phyloP scores from a whole-genome alignment of 2,329 filamentous ascomycete species.

The Nectriaceae sp. region DNA sequence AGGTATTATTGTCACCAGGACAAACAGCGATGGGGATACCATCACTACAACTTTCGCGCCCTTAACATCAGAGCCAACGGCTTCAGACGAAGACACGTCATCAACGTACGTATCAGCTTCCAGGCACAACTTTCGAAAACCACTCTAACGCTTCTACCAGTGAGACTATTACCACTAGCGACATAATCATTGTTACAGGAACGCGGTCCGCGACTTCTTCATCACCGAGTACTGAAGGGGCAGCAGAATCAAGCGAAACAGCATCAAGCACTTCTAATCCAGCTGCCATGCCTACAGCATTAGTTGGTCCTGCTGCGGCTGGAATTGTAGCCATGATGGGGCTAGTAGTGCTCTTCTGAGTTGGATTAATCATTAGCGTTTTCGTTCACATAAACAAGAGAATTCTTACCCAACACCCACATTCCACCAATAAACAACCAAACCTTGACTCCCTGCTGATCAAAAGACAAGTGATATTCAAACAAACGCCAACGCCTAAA shows the following conservation, averaged over 20 bases:
- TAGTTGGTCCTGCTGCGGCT: slow-evolving; percentile 15
- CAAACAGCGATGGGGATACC: background rate
- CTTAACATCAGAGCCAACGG: background rate
- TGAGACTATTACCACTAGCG: too few species aligned
- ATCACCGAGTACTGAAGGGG: background rate
- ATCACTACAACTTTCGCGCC: background rate
- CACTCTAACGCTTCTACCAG: too few species aligned
- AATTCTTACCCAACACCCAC: too few species aligned
- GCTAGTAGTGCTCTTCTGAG: slow-evolving; percentile 18
- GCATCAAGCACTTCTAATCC: slow-evolving; percentile 18
- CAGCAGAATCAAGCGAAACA: too few species aligned
- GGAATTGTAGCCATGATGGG: slow-evolving; percentile 24
- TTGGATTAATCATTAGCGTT: too few species aligned
- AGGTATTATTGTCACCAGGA: slow-evolving; percentile 7
- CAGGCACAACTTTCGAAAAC: too few species aligned
- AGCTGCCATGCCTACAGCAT: slow-evolving; percentile 21
- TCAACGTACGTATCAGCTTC: background rate
- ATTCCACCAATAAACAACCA: too few species aligned
- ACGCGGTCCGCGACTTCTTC: too few species aligned
- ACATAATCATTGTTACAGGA: background rate
- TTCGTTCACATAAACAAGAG: too few species aligned
- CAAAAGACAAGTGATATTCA: too few species aligned
- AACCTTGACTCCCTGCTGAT: too few species aligned
- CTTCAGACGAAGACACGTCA: background rate
- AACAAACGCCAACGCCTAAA: too few species aligned